Evolutionary conservation across 1,284 basidiomycete species (phyloP).

Genomic region (Boletellus deceptivus): DNA sequence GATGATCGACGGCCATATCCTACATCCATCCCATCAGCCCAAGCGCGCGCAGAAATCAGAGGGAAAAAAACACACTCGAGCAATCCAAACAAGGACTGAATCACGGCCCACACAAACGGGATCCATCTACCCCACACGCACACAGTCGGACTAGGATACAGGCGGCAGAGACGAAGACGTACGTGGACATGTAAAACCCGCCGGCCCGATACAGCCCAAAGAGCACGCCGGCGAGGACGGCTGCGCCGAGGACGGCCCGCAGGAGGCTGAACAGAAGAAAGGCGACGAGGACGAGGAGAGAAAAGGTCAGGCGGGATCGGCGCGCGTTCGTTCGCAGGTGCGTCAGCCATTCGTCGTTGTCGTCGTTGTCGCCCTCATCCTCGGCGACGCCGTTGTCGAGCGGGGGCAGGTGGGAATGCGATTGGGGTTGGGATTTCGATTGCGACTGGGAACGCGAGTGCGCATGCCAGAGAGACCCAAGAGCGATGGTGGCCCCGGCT

Average conservation of each 20-base stretch:
- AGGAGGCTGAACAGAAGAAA: constrained; percentile 57
- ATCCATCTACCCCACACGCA: constrained; percentile 58
- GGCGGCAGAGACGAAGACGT: constrained; percentile 24
- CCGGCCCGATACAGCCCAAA: constrained; percentile 69
- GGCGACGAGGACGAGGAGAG: constrained; percentile 61
- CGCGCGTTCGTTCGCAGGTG: constrained; percentile 42
- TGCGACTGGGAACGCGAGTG: not conserved
- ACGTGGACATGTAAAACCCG: constrained; percentile 80
- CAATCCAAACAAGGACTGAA: constrained; percentile 66
- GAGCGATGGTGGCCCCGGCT: constrained; percentile 1
- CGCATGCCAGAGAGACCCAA: not conserved
- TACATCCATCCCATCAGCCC: constrained; percentile 24
- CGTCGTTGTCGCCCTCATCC: too few relatives aligned
- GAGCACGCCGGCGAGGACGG: constrained; percentile 69
- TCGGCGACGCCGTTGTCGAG: too few relatives aligned
- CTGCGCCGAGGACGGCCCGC: constrained; percentile 67
- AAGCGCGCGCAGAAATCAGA: not conserved
- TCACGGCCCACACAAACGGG: constrained; percentile 73
- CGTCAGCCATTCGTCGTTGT: constrained; percentile 14
- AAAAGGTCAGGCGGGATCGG: constrained; percentile 60
- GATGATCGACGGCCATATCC: constrained; percentile 57
- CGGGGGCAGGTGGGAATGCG: not conserved
- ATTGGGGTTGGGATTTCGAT: not conserved
- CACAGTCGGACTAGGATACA: too few relatives aligned
- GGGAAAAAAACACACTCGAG: constrained; percentile 51